phyloP scores from a whole-genome alignment of 2,329 filamentous ascomycete genomes.

The Fusarium transvaalense region DNA sequence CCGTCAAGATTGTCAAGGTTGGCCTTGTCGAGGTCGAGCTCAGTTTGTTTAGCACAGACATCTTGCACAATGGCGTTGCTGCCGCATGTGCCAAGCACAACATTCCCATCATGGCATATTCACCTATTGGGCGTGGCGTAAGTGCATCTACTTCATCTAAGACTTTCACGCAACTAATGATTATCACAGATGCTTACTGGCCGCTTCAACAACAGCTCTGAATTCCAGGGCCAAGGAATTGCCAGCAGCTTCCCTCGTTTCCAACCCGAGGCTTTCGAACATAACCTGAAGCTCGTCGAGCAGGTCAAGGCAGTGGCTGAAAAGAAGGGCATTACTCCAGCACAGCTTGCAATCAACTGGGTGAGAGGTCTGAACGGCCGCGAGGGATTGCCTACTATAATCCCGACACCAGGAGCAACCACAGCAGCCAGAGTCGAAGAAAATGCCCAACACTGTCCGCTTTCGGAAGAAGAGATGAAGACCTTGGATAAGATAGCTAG shows the following conservation, averaged over 20 bases:
- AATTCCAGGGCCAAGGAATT: slow-evolving; percentile 43
- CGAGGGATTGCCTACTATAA: slow-evolving; percentile 67
- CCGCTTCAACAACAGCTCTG: slow-evolving; percentile 42
- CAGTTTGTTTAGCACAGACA: slow-evolving; percentile 63
- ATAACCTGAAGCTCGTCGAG: slow-evolving; percentile 72
- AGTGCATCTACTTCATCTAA: slow-evolving; percentile 32
- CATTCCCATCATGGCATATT: slow-evolving; percentile 80
- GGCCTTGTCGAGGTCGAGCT: slow-evolving; percentile 67
- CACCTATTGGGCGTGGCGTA: slow-evolving; percentile 72
- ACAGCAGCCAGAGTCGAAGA: slow-evolving; percentile 69
- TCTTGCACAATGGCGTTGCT: slow-evolving; percentile 64
- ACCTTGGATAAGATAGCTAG: slow-evolving; percentile 63
- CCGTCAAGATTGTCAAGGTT: slow-evolving; percentile 59
- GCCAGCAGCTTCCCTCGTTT: slow-evolving; percentile 66
- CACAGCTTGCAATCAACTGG: slow-evolving; percentile 78
- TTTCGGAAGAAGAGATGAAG: slow-evolving; percentile 64
- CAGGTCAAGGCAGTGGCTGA: slow-evolving; percentile 69
- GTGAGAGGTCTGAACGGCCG: slow-evolving; percentile 62
- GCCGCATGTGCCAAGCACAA: slow-evolving; percentile 70
- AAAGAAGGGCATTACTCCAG: slow-evolving; percentile 70
- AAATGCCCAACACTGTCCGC: slow-evolving; percentile 65
- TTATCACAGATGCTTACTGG: slow-evolving; percentile 49
- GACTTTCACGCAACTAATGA: slow-evolving; percentile 20
- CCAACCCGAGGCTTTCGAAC: slow-evolving; percentile 70
- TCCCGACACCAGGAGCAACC: slow-evolving; percentile 76